Evolutionary conservation across 176 grass and related monocot genomes (phyloP).

Genomic region (Tuctoria greenei): DNA sequence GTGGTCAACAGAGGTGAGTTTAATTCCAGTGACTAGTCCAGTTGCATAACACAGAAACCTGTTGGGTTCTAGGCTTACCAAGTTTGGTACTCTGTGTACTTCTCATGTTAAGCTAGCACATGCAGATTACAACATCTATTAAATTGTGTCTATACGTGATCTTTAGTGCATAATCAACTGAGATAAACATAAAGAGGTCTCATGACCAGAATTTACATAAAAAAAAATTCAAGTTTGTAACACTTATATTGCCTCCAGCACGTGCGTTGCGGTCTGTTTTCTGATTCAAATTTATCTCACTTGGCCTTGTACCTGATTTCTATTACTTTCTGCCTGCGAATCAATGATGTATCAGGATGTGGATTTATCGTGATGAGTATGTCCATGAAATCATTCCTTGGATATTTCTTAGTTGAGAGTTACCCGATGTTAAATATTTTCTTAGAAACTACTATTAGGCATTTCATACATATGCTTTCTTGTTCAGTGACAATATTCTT

Average conservation of each 20-base stretch:
- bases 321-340: background rate
- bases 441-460: background rate
- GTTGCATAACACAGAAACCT: background rate
- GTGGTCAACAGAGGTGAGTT: constrained; percentile 8
- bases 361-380: background rate
- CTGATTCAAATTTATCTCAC: background rate
- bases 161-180: background rate
- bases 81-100: background rate
- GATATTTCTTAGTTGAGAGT: constrained; percentile 8
- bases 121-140: background rate
- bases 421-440: constrained; percentile 1
- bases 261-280: background rate
- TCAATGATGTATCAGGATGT: background rate
- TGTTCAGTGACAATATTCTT: constrained; percentile 19
- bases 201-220: background rate
- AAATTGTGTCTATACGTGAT: background rate
- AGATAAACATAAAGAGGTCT: background rate
- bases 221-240: background rate
- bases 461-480: constrained; percentile 13
- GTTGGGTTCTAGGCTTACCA: background rate
- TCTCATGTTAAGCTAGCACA: background rate
- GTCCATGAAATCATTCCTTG: background rate
- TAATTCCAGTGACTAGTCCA: constrained; percentile 18
- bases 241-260: constrained; percentile 8
- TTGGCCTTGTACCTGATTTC: background rate